Evolutionary conservation across 768 basidiomycete genomes (phyloP), one percentile per base, ranked within the genome.

Genomic region (Naganishia kalamii): DNA sequence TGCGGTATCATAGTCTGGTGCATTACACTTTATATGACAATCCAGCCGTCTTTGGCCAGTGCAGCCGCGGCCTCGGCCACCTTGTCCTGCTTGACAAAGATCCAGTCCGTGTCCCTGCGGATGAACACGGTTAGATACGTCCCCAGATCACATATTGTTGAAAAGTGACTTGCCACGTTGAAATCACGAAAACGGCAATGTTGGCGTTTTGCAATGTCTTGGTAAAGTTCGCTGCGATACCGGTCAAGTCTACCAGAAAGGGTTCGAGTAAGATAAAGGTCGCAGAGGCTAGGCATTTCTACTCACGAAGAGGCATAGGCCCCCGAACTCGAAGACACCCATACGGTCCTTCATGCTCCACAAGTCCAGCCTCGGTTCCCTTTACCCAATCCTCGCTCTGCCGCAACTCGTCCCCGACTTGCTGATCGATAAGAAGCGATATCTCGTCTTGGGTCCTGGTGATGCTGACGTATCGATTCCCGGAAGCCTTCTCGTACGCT

Each of bases 141-240:
- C 5, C 15, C 35, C 48, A 15, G 21, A 5, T 21, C 11, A 41
- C 19, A 40, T 6, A 3, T 19, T 15, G 32, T 3, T 33, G 5
- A 23, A 2, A 21, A 25, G 33, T 5, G 25, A 21, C 64, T 6
- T 37, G 62, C 65, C 59, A 66, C 2, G 59, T 60, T 8, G 65
- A 66, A 30, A 66, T 66, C 33, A 66, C 8, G 40, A 66, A 61
- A 6, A 66, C 65, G 48, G 57, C 47, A 23, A 66, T 66, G 10
- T 21, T 32, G 13, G 47, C 59, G 17, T 50, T 35, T 37, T 60
- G 59, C 41, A 66, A 29, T 12, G 65, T 37, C n/a, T 25, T 49
- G 11, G 59, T 47, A 32, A 66, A 37, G 60, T 60, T 48, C 19
- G 65, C 59, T 8, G 65, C 65, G 27, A 66, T 66, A 1, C 65